phyloP scores from a whole-genome alignment of 2,329 filamentous ascomycete species.

The Hypocreales sp. region DNA sequence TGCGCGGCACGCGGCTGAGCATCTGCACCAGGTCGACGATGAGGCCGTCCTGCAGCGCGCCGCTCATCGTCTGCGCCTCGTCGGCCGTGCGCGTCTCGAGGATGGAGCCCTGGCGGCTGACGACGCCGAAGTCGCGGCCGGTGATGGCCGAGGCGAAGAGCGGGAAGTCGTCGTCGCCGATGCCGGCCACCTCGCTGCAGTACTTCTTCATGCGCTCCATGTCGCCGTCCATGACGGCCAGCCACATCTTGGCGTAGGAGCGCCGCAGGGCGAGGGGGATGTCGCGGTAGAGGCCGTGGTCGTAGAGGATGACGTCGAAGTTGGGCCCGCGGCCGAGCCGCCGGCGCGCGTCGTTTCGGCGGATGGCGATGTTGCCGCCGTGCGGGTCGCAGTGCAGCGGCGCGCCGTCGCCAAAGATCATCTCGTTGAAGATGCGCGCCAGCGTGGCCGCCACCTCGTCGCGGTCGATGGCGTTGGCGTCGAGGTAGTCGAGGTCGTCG shows the following conservation, averaged over 20 bases:
- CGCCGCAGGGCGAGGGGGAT: slow-evolving; percentile 66
- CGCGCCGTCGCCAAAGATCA: slow-evolving; percentile 87
- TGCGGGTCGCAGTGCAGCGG: slow-evolving; percentile 95
- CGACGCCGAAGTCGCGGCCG: slow-evolving; percentile 71
- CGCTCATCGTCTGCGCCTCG: slow-evolving; percentile 79
- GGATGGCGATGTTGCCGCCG: slow-evolving; percentile 87
- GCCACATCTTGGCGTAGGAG: slow-evolving; percentile 92
- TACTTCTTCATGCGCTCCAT: slow-evolving; percentile 77
- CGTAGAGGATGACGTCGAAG: slow-evolving; percentile 92
- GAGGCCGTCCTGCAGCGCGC: slow-evolving; percentile 73
- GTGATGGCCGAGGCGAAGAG: slow-evolving; percentile 95
- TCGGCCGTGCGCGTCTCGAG: slow-evolving; percentile 45
- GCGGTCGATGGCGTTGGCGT: slow-evolving; percentile 73
- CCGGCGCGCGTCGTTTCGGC: slow-evolving; percentile 49
- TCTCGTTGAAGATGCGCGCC: slow-evolving; percentile 92
- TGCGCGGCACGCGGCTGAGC: slow-evolving; percentile 73
- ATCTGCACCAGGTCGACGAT: slow-evolving; percentile 78
- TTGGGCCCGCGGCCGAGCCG: slow-evolving; percentile 40
- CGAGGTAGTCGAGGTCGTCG: slow-evolving; percentile 79
- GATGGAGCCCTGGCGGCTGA: slow-evolving; percentile 45
- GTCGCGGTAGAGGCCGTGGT: slow-evolving; percentile 90
- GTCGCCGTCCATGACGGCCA: slow-evolving; percentile 85
- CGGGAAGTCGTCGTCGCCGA: slow-evolving; percentile 80
- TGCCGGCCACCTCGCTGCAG: slow-evolving; percentile 74
- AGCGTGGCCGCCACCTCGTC: slow-evolving; percentile 90